Evolutionary conservation across 2,329 filamentous ascomycete genomes (phyloP), one percentile per base, ranked within the genome.

Genomic region (Boeremia lycopersici): DNA sequence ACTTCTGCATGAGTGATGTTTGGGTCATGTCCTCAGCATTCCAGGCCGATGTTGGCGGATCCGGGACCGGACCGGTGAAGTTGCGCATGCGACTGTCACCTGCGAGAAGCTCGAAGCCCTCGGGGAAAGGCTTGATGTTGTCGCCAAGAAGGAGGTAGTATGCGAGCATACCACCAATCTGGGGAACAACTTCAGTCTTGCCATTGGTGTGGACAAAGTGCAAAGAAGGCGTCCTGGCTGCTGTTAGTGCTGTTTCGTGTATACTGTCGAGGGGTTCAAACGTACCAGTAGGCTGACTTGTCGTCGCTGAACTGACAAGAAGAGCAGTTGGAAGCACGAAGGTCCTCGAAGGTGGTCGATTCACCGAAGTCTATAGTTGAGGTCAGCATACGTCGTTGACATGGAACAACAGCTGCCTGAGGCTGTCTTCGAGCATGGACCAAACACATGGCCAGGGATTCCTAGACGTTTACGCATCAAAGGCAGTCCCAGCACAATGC

Each of bases 61-160:
- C 85, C 2, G 87, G 87, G 59, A 90, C 83, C 0, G 87, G 84
- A 23, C 67, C 67, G 36, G 61, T 69, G 59, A 82, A 82, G 17
- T 81, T 79, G 53, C 88, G 84, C 56, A 81, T 77, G 68, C 74
- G 80, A 25, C 84, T 76, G 69, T 91, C 80, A 54, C 90, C 90
- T 57, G 82, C 84, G 53, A 93, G 69, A 79, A 93, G 90, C 70
- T 86, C 84, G 64, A 93, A 82, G 30, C 86, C 88, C 15, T 81
- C 69, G 12, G 90, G 90, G 79, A 92, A 93, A 9, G 89, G 80
- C 38, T 87, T 79, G 66, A 91, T 85, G 64, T 87, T 82, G 53
- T 87, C 87, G 40, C 85, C 82, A 68, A 89, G 86, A 10, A 91
- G 85, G 42, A 96, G 86, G 76, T 97, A 97, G 82, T 98, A 97